These are phyloP conservation scores for Aspergillus ostianus DNA, from an alignment of 495 filamentous ascomycete genomes.

Conservation along the genomic window DNA sequence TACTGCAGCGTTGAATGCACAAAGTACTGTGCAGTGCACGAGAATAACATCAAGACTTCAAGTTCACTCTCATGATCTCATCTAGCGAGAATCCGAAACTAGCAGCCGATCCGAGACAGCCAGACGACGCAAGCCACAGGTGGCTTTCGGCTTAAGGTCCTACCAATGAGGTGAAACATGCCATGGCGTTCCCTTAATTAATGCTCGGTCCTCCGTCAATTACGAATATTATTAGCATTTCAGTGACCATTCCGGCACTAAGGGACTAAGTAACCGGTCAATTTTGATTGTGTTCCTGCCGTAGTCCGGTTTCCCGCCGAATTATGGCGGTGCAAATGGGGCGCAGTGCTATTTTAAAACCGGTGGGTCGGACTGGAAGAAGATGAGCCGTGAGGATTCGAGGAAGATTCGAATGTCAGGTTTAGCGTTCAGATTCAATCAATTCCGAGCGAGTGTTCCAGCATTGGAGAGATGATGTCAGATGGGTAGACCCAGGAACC, in stretches of 20 bases:
- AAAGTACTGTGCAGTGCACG: neutral
- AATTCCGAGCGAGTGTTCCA: neutral
- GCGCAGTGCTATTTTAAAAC: conserved; percentile 8
- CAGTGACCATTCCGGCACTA: neutral
- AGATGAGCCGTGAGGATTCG: neutral
- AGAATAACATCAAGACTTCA: neutral
- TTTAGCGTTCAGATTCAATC: neutral
- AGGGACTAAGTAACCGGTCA: neutral
- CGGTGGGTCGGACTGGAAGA: conserved; percentile 1
- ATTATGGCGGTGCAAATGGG: conserved; percentile 9
- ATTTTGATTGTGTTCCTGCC: neutral
- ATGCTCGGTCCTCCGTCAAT: neutral
- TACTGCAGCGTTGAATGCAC: neutral
- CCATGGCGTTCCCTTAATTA: neutral
- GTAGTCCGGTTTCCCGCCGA: conserved; percentile 1
- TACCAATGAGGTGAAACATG: neutral
- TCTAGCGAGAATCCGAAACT: neutral
- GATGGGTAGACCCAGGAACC: neutral
- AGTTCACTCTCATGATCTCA: neutral
- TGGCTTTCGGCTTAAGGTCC: neutral
- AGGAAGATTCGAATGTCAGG: neutral
- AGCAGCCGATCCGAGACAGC: neutral
- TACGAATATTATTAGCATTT: neutral
- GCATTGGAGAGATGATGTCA: conserved; percentile 5
- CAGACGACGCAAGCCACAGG: neutral